Base-by-base conservation (phyloP, 2,329 filamentous ascomycete genomes). In the Paramyrothecium roridum region DNA sequence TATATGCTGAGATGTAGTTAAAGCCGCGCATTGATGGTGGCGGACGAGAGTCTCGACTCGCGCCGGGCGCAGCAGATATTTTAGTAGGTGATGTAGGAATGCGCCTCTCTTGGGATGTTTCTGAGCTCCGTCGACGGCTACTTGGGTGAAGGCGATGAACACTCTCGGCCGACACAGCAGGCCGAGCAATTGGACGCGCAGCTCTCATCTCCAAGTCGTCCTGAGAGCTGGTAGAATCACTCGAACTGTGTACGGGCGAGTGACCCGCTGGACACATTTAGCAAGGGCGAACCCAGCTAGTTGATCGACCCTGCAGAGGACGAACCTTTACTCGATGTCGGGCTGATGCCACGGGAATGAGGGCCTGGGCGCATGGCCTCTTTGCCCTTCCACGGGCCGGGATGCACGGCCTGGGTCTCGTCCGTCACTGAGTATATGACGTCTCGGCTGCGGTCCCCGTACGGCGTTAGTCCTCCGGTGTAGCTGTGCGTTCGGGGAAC, bases 401-500 rank as follows among this genome's bases (percentile, higher is more conserved):
- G 54, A 16, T 62, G 53, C 34, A 64, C 61, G 20, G 65, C 62
- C 4, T 61, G 56, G 12, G 61, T 52, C 26, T 63, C 57, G 19
- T 67, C 64, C 1, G 65, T 62, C 19, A 64, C 56, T 0, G 66
- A 59, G 60, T 73, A 72, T 43, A 65, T 59, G n/a, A 69, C 61
- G 30, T 73, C 69, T 17, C 64, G 67, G 47, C 58, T 62, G 21
- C 64, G 63, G 21, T 65, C 61, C 48, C 57, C 61, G 64, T 68
- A 71, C 2, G 68, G 63, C 0, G 74, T 70, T 26, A 74, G 65
- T 43, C 37, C 37, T 59, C 72, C 73, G 59, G 64, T 71, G 62
- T 74, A 77, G 62, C 76, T 80, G 63, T 79, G 75, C 21, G 73
- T 70, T 47, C 72, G 71, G 10, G 76, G 75, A 50, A 77, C 57